Conservation (phyloP, 148 eudicot genomes). For the Chenopodium suecicum region DNA sequence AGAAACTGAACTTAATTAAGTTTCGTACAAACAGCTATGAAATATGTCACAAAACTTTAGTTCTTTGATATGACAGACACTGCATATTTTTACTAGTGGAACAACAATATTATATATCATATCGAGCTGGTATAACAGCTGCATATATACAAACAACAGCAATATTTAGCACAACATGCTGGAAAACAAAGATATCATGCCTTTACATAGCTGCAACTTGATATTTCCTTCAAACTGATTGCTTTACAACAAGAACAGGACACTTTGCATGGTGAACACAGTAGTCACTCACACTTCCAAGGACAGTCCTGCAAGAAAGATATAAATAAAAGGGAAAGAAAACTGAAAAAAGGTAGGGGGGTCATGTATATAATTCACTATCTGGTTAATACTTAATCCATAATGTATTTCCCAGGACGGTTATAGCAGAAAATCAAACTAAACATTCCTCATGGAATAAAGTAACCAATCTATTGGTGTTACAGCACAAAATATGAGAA, state of each 20-base stretch:
- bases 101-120: background rate
- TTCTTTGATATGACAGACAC: background rate
- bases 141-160: background rate
- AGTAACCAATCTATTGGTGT: background rate
- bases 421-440: background rate
- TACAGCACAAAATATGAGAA: background rate
- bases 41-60: background rate
- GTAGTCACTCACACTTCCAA: constrained; percentile 37
- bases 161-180: background rate
- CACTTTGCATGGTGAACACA: constrained; percentile 33
- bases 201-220: background rate
- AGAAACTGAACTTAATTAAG: background rate
- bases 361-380: background rate
- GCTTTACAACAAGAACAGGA: constrained; percentile 36
- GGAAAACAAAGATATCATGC: background rate
- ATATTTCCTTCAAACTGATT: constrained; percentile 15
- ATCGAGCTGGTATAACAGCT: background rate
- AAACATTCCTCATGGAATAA: background rate
- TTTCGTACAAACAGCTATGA: background rate
- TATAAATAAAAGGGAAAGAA: background rate
- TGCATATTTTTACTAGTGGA: background rate
- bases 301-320: constrained; percentile 24
- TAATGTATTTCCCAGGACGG: too few relatives aligned
- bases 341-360: background rate
- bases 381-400: background rate